These are phyloP conservation scores for Penicillium dipodomyicola DNA, from an alignment of 495 filamentous ascomycete species.

Conservation along the genomic window DNA sequence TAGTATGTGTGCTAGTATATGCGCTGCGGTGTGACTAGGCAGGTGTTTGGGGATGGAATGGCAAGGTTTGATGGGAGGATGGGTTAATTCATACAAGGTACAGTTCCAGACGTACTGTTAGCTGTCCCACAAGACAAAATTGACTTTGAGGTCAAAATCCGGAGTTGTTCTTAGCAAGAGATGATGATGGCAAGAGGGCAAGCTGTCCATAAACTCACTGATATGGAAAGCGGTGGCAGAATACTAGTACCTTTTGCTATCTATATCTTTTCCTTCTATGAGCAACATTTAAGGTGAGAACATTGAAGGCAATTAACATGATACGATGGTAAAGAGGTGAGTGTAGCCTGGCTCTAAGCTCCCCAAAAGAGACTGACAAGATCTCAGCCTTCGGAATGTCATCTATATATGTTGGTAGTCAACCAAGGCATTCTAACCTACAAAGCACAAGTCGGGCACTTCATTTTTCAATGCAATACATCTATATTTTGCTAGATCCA, in stretches of 20 bases:
- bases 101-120: background rate
- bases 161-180: constrained; percentile 1
- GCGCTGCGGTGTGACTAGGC: constrained; percentile 8
- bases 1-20: constrained; percentile 19
- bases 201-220: constrained; percentile 27
- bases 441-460: background rate
- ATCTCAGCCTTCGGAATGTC: background rate
- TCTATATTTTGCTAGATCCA: constrained; percentile 22
- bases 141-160: background rate
- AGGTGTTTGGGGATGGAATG: background rate
- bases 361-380: background rate
- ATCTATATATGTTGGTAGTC: background rate
- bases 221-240: constrained; percentile 28
- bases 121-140: background rate
- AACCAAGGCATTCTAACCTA: background rate
- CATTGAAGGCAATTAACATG: background rate
- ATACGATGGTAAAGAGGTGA: background rate
- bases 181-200: constrained; percentile 18
- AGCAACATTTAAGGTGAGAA: too few species aligned
- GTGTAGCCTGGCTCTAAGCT: background rate
- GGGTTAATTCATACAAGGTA: background rate
- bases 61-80: background rate
- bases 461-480: background rate
- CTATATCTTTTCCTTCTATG: background rate
- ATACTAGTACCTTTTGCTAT: constrained; percentile 3